Evolutionary conservation across 257 asterid genomes (phyloP), one percentile per base, ranked within the genome.

Genomic region (Datura wrightii): DNA sequence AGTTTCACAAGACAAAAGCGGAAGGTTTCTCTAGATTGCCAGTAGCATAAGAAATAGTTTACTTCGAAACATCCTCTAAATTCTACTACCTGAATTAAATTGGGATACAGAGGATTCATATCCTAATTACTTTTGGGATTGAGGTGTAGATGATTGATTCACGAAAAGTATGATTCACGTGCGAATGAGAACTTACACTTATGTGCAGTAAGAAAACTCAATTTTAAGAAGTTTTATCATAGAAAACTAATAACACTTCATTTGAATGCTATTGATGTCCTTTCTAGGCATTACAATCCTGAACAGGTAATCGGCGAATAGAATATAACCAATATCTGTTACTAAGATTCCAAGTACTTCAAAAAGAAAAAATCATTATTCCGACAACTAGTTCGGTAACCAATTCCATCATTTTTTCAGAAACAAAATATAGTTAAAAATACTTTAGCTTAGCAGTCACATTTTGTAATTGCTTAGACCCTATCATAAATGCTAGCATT

Each of bases 1-100:
- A 72, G 16, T 59, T 69, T 82, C 13, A 53, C 4, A 2, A 72
- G 37, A 83, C 19, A 46, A 81, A 81, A 9, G 2, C 14, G 11
- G 78, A 69, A 69, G 78, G 31, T 69, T 60, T 2, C 69, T 7
- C 69, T 60, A 60, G 69, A 11, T 24, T 69, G 78, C 78, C 78
- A 69, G 52, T 19, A 39, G 34, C 5, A 16, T 39, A 39, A 39
- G 11, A 69, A 39, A 39, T 39, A 69, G 7, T 39, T 39, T 69
- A 69, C 31, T 15, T 37, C 3, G 19, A 66, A 13, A 14, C 48
- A 36, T 36, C 24, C 48, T 66, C 74, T 14, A 66, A 36, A 66
- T 36, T 18, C 9, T 36, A 39, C 18, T 14, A 3, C 78, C 11
- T 69, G 78, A 39, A 39, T 39, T 69, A 39, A 69, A 16, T 15